phyloP scores from a whole-genome alignment of 148 eudicot genomes.

The Camellia sinensis region DNA sequence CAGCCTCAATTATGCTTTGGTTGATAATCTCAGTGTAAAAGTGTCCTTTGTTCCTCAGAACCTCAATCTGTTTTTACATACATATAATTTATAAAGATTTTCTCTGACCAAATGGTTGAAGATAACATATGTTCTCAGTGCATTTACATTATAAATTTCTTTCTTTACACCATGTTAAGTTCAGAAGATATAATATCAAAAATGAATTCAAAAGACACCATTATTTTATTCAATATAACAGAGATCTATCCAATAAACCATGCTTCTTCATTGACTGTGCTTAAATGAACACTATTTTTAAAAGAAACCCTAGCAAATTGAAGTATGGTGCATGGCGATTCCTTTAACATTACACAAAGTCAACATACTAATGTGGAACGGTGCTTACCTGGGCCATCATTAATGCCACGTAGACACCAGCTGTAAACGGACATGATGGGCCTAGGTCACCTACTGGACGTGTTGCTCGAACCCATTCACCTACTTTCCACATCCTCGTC shows the following conservation, averaged over 20 bases:
- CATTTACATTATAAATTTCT: not conserved
- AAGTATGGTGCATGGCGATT: no score
- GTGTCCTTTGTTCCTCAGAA: slow-evolving; percentile 95
- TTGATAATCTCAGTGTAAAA: slow-evolving; percentile 94
- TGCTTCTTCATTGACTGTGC: not conserved
- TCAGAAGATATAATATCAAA: not conserved
- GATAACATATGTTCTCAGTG: not conserved
- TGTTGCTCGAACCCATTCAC: slow-evolving; percentile 72
- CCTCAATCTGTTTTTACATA: slow-evolving; percentile 56
- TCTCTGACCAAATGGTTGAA: not conserved
- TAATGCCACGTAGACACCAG: slow-evolving; percentile 89
- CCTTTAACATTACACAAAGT: not conserved
- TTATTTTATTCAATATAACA: not conserved
- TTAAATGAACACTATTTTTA: not conserved
- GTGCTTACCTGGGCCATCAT: slow-evolving; percentile 96
- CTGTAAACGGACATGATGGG: slow-evolving; percentile 87
- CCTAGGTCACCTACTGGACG: slow-evolving; percentile 91
- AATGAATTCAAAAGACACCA: not conserved
- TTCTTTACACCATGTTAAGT: not conserved
- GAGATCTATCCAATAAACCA: not conserved
- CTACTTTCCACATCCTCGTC: slow-evolving; percentile 97
- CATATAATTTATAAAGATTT: not conserved
- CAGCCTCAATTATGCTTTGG: slow-evolving; percentile 93
- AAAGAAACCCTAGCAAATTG: not conserved
- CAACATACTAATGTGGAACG: not conserved